Evolutionary conservation across 2,329 filamentous ascomycete genomes (phyloP).

Genomic region (Thyridium curvatum): DNA sequence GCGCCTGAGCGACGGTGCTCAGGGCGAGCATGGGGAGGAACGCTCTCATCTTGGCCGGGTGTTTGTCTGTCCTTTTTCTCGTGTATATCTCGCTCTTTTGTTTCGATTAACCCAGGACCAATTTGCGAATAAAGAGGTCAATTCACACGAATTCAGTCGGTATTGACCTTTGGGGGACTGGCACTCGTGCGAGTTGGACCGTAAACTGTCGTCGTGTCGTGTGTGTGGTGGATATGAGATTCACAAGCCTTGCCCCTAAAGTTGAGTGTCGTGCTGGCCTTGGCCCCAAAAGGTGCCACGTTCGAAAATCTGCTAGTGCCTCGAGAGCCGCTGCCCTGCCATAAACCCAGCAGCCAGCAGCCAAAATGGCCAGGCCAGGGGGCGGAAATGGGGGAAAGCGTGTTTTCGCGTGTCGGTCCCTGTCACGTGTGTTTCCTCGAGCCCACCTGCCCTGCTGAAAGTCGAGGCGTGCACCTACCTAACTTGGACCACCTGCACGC

Average conservation of each 20-base stretch:
- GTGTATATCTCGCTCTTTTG: too few species aligned
- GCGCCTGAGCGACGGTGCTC: conserved; percentile 62
- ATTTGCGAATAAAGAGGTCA: too few species aligned
- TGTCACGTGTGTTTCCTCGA: neutral
- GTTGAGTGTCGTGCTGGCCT: neutral
- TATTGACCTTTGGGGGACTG: too few species aligned
- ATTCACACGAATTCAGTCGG: too few species aligned
- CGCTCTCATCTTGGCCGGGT: conserved; percentile 42
- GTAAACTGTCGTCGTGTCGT: conserved; percentile 5
- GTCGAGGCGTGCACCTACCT: too few species aligned
- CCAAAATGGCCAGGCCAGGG: neutral
- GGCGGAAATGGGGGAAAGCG: neutral
- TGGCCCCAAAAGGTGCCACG: conserved; percentile 43
- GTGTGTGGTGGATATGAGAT: conserved; percentile 1
- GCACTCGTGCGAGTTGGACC: too few species aligned
- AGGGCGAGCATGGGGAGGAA: conserved; percentile 63
- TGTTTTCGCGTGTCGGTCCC: neutral
- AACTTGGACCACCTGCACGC: too few species aligned
- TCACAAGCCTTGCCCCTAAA: conserved; percentile 12
- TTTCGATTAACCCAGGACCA: too few species aligned
- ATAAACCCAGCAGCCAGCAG: too few species aligned
- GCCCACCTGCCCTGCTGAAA: too few species aligned
- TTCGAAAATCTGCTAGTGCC: conserved; percentile 32
- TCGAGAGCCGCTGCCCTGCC: too few species aligned
- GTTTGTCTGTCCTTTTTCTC: neutral